Evolutionary conservation across 1,284 basidiomycete genomes (phyloP).

Genomic region (Taiwanofungus camphoratus): DNA sequence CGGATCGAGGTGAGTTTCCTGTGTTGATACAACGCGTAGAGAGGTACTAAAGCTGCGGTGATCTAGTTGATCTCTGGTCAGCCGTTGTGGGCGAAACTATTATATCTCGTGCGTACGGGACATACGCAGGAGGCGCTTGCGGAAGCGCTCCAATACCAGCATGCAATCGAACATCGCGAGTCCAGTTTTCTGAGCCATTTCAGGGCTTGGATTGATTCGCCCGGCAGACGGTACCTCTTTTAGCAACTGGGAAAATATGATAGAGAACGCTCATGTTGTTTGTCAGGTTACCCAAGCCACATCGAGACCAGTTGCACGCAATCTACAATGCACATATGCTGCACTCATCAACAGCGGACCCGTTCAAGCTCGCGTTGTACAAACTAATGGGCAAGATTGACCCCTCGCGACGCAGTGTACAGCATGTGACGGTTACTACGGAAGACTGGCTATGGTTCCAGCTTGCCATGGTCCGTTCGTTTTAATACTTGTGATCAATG

Average conservation of each 20-base stretch:
- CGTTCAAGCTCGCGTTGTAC: slow-evolving; percentile 94
- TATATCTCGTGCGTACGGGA: slow-evolving; percentile 87
- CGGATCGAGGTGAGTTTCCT: slow-evolving; percentile 64
- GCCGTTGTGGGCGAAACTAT: slow-evolving; percentile 91
- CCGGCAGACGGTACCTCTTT: slow-evolving; percentile 63
- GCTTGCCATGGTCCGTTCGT: slow-evolving; percentile 66
- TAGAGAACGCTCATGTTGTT: slow-evolving; percentile 3
- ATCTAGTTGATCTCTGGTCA: slow-evolving; percentile 73
- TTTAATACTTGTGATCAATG: neutral
- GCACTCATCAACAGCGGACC: slow-evolving; percentile 80
- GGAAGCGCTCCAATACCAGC: slow-evolving; percentile 69
- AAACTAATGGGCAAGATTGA: slow-evolving; percentile 95
- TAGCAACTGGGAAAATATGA: neutral
- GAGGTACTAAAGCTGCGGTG: neutral
- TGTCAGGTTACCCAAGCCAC: slow-evolving; percentile 67
- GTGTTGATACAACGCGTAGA: neutral
- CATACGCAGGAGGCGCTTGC: slow-evolving; percentile 76
- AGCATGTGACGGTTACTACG: slow-evolving; percentile 84
- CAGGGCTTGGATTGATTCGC: slow-evolving; percentile 80
- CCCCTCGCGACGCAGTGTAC: slow-evolving; percentile 73
- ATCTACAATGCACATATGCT: slow-evolving; percentile 93
- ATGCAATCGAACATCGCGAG: slow-evolving; percentile 77
- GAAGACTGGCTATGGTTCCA: slow-evolving; percentile 99
- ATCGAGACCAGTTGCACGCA: slow-evolving; percentile 81
- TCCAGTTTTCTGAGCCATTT: slow-evolving; percentile 82